phyloP scores from a whole-genome alignment of 371 early-diverging fungal species.

The Syncephalastrum sp. region DNA sequence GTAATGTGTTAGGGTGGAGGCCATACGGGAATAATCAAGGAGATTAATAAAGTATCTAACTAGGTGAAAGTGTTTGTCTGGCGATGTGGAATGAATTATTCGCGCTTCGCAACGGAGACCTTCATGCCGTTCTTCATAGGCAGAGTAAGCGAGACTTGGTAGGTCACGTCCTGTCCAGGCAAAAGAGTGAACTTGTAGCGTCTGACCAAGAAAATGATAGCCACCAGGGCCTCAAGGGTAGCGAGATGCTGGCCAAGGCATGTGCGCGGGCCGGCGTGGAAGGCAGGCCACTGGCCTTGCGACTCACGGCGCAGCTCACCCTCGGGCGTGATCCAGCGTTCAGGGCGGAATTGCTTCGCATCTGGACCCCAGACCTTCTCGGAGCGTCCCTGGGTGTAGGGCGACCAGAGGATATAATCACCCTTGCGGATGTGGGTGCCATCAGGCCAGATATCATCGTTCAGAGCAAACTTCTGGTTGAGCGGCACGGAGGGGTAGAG shows the following conservation, averaged over 20 bases:
- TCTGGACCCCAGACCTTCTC: conserved; percentile 59
- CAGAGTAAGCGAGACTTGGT: conserved; percentile 41
- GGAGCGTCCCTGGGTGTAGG: conserved; percentile 53
- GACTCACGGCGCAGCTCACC: conserved; percentile 29
- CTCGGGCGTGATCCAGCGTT: conserved; percentile 48
- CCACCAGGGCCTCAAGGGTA: conserved; percentile 52
- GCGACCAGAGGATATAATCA: conserved; percentile 45
- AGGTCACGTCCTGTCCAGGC: conserved; percentile 40
- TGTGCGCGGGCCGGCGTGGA: conserved; percentile 55
- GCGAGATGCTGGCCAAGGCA: conserved; percentile 51
- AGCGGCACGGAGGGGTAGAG: conserved; percentile 72
- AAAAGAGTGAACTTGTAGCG: conserved; percentile 45
- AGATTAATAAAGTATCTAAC: no score
- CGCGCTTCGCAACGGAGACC: conserved; percentile 36
- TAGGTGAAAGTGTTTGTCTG: no score
- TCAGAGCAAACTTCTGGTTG: conserved; percentile 60
- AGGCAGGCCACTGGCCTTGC: conserved; percentile 38
- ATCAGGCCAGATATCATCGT: conserved; percentile 70
- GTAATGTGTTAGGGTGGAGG: no score
- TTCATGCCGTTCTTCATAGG: conserved; percentile 55
- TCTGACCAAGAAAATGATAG: conserved; percentile 45
- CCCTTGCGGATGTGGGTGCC: conserved; percentile 61
- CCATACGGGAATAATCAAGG: no score
- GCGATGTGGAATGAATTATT: background rate
- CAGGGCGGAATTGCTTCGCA: conserved; percentile 59